phyloP scores from a whole-genome alignment of 495 filamentous ascomycete genomes.

The Pyrenula aspistea region DNA sequence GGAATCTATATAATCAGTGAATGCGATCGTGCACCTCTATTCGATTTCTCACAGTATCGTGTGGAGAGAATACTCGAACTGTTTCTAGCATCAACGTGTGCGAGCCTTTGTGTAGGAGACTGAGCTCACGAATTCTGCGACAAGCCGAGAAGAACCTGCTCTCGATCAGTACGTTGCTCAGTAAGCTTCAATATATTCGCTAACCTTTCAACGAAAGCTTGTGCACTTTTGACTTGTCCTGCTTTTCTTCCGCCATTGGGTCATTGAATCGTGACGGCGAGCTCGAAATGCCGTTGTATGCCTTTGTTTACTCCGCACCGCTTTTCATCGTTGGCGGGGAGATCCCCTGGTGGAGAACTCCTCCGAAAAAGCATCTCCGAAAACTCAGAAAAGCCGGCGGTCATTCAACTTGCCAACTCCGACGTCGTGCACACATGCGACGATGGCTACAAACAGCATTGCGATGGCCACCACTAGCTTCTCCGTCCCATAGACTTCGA shows the following conservation, averaged over 20 bases:
- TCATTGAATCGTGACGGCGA: background rate
- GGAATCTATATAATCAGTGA: conserved; percentile 49
- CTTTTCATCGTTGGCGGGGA: background rate
- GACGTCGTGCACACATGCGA: background rate
- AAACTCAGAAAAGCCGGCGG: too few relatives aligned
- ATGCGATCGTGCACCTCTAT: too few relatives aligned
- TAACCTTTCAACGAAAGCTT: conserved; percentile 84
- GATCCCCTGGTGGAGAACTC: too few relatives aligned
- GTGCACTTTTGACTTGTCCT: conserved; percentile 86
- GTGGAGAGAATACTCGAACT: conserved; percentile 97
- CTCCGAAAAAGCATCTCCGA: too few relatives aligned
- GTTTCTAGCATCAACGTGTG: conserved; percentile 10
- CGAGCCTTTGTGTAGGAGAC: background rate
- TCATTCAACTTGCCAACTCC: too few relatives aligned
- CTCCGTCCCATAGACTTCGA: background rate
- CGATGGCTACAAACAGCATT: background rate
- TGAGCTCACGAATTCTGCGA: conserved; percentile 79
- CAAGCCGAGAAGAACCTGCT: conserved; percentile 68
- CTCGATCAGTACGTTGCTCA: conserved; percentile 6
- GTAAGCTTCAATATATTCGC: conserved; percentile 1
- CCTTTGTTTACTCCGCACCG: background rate
- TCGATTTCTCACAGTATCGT: conserved; percentile 57
- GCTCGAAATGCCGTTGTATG: background rate
- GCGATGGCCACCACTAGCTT: background rate
- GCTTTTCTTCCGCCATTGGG: conserved; percentile 22